Conservation (phyloP, 1,284 basidiomycete species). For the Cryptococcus jaspeensis region DNA sequence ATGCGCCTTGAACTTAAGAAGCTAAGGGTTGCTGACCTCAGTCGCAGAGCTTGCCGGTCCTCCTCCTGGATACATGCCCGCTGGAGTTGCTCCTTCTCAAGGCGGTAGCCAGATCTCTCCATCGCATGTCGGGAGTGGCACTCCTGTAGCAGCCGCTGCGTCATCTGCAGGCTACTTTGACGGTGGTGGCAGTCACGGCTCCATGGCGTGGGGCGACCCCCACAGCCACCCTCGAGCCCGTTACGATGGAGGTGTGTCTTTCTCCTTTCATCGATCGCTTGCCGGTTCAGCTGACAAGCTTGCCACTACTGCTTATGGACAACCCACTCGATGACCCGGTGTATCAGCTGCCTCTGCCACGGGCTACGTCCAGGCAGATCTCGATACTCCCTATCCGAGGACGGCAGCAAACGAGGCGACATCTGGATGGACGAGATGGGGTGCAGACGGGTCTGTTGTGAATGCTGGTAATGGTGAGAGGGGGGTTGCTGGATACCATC, state of each 20-base stretch:
- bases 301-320: not conserved
- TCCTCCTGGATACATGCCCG: conserved; percentile 34
- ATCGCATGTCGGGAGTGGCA: conserved; percentile 3
- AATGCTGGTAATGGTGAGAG: conserved; percentile 24
- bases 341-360: conserved; percentile 11
- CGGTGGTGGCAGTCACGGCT: conserved; percentile 1
- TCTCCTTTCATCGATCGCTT: not conserved
- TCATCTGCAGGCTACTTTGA: not conserved
- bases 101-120: conserved; percentile 4
- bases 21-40: too few species aligned
- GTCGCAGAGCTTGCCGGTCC: conserved; percentile 38
- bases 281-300: conserved; percentile 5
- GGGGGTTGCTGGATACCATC: conserved; percentile 14
- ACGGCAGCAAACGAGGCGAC: conserved; percentile 16
- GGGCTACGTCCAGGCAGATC: conserved; percentile 31
- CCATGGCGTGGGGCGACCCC: conserved; percentile 26
- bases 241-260: conserved; percentile 40
- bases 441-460: conserved; percentile 15
- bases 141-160: conserved; percentile 3
- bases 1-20: not conserved
- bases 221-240: conserved; percentile 22
- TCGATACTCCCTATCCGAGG: conserved; percentile 38
- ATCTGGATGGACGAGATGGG: conserved; percentile 26
- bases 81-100: conserved; percentile 18
- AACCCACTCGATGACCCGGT: not conserved